Conservation (phyloP, 2,329 filamentous ascomycete genomes). For the Paracorniculantispora psalliotae region DNA sequence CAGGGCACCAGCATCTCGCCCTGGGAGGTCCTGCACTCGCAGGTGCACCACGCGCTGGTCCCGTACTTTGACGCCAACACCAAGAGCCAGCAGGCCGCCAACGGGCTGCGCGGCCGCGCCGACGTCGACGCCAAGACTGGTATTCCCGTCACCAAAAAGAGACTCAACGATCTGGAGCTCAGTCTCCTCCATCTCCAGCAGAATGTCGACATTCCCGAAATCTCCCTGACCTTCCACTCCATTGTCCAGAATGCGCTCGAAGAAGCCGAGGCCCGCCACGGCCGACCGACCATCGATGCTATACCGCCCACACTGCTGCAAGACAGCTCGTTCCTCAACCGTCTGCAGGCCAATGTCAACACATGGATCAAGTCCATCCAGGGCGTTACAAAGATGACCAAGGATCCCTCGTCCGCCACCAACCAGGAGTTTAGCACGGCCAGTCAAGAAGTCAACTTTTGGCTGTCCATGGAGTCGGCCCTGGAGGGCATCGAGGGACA, state of each 20-base stretch:
- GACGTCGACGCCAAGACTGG: constrained; percentile 91
- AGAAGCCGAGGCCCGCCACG: constrained; percentile 62
- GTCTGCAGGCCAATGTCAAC: constrained; percentile 88
- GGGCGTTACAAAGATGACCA: constrained; percentile 87
- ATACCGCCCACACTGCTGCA: constrained; percentile 72
- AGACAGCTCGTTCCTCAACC: constrained; percentile 90
- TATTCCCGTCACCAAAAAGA: constrained; percentile 95
- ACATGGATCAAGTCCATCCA: constrained; percentile 99
- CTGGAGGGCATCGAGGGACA: constrained; percentile 89
- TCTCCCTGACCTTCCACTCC: constrained; percentile 81
- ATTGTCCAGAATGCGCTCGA: constrained; percentile 82
- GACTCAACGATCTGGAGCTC: constrained; percentile 88
- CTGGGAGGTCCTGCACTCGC: constrained; percentile 86
- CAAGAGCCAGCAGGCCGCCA: constrained; percentile 66
- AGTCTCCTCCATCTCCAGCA: constrained; percentile 89
- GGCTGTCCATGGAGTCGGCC: constrained; percentile 93
- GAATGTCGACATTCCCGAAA: constrained; percentile 94
- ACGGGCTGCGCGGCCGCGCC: constrained; percentile 64
- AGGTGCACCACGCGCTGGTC: constrained; percentile 84
- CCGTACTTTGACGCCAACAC: constrained; percentile 98
- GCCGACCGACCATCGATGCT: constrained; percentile 70
- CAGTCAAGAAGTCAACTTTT: constrained; percentile 98
- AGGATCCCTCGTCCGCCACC: constrained; percentile 66
- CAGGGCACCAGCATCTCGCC: constrained; percentile 73
- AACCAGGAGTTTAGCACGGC: constrained; percentile 60